Base-by-base conservation (phyloP, 768 basidiomycete genomes). In the Macrolepiota dolichaula region DNA sequence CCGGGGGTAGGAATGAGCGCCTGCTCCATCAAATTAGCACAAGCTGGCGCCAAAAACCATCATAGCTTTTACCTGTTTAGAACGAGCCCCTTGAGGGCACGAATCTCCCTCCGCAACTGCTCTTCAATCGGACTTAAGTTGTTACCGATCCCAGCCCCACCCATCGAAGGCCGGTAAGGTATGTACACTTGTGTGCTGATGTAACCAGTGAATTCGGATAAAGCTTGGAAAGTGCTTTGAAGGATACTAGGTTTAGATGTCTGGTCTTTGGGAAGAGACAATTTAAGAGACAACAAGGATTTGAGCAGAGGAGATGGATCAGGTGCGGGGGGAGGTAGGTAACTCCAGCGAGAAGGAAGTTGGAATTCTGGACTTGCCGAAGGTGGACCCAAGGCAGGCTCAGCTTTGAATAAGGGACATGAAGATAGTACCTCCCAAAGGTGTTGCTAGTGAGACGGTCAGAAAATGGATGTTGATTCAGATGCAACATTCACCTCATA, bases 131-230 rank as follows among this genome's bases (percentile, higher is more conserved):
- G 76, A 17, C 65, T 66, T 29, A 66, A 64, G 32, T 63, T 64
- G n/a, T 64, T 72, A 24, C 66, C 62, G 25, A 75, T 66, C 9
- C 74, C 72, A 11, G 65, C 54, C 4, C 71, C 72, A 46, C 66
- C 64, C 3, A 68, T 24, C 19, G 74, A 64, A 2, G 74, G 66
- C 46, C 75, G 76, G 66, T 77, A 83, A 12, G 82, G 77, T 32
- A 79, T 68, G 67, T 91, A 92, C 2, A 88, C 82, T 65, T 91
- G 88, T 9, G 88, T 81, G 60, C 88, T 87, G 67, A 93, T 82
- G 70, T 90, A 91, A 4, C 91, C 91, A 0, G 91, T 92, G 62
- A 93, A 81, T 66, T 90, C 86, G 1, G 87, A 80, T 40, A 92
- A 77, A 0, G 82, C 70, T 68, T 91, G 82, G 6, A 92, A 74